A percentile compares a stretch with the other conserved stretches of the same genome.
Evolutionary conservation across 371 early-diverging fungal genomes (phyloP).

Genomic region (Syncephalastrum sp.): DNA sequence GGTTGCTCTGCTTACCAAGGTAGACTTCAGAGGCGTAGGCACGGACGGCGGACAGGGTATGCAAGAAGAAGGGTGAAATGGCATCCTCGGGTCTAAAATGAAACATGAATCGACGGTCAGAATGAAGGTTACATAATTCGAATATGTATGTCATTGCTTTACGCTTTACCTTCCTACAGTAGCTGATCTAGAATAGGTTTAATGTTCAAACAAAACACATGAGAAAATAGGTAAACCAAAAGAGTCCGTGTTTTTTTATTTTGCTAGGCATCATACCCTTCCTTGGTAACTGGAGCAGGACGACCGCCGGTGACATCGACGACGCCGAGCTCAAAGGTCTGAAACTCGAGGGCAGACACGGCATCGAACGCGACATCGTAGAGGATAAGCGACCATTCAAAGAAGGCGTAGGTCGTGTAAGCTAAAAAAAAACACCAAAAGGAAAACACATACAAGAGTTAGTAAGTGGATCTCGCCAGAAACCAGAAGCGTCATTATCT

Average conservation of each 20-base stretch:
- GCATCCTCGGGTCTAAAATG: conserved; percentile 32
- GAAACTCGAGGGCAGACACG: conserved; percentile 69
- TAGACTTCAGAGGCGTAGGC: conserved; percentile 55
- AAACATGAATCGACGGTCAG: not conserved
- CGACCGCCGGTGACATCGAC: conserved; percentile 42
- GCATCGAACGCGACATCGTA: conserved; percentile 82
- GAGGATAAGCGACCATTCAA: conserved; percentile 80
- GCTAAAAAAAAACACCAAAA: conserved; percentile 42
- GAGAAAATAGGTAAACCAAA: conserved; percentile 11
- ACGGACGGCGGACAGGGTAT: conserved; percentile 18
- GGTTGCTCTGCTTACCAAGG: conserved; percentile 41
- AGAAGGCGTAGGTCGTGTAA: conserved; percentile 79
- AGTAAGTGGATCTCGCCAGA: no score
- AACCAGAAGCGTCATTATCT: not conserved
- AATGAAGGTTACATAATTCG: no score
- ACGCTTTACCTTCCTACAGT: conserved; percentile 18
- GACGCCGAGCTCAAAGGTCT: conserved; percentile 52
- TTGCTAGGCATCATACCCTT: conserved; percentile 23
- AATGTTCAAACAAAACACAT: conserved; percentile 1
- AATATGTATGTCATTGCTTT: not conserved
- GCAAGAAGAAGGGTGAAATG: conserved; percentile 36
- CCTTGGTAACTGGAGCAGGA: conserved; percentile 20
- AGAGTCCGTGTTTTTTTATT: conserved; percentile 9
- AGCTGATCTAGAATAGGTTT: conserved; percentile 10
- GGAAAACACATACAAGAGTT: no score